Percentiles rank a stretch among this genome's conserved stretches.
These are phyloP conservation scores for Chytridium lagenaria DNA, from an alignment of 371 early-diverging fungal species.

Conservation along the genomic window DNA sequence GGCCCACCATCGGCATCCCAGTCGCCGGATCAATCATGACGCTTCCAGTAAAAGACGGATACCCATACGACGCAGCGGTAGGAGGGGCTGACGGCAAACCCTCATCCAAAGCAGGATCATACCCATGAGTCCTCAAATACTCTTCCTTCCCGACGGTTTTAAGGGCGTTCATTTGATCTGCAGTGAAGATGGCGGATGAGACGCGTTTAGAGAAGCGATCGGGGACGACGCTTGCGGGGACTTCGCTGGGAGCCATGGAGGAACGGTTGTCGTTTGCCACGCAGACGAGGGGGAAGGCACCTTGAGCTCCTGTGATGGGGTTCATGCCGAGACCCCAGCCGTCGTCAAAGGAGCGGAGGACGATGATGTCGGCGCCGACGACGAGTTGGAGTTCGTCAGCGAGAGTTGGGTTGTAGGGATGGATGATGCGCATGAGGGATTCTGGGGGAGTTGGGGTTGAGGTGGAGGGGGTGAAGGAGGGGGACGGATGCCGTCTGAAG, in stretches of 20 bases:
- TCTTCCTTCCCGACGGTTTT: too few species aligned
- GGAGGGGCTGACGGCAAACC: not conserved
- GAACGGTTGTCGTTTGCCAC: constrained; percentile 34
- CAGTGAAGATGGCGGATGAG: not conserved
- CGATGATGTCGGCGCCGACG: constrained; percentile 43
- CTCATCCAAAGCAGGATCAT: constrained; percentile 4
- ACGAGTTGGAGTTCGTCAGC: constrained; percentile 51
- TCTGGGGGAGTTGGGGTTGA: constrained; percentile 14
- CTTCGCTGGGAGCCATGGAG: constrained; percentile 7
- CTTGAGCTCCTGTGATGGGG: constrained; percentile 46
- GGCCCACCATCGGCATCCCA: not conserved
- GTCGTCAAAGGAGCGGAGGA: constrained; percentile 54
- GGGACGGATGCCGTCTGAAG: too few species aligned
- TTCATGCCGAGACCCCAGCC: constrained; percentile 56
- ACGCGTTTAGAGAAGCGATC: constrained; percentile 10
- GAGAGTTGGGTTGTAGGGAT: constrained; percentile 48
- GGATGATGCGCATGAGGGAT: constrained; percentile 41
- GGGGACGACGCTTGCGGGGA: not conserved
- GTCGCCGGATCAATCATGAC: not conserved
- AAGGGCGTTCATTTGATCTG: not conserved
- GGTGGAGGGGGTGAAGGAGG: too few species aligned
- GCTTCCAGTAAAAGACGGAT: not conserved
- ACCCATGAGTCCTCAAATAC: not conserved
- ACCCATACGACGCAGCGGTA: not conserved
- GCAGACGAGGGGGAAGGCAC: constrained; percentile 57